Percentiles rank a stretch among this genome's conserved stretches.
Evolutionary conservation across 2,329 filamentous ascomycete species (phyloP).

Genomic region (Claviceps citrina): DNA sequence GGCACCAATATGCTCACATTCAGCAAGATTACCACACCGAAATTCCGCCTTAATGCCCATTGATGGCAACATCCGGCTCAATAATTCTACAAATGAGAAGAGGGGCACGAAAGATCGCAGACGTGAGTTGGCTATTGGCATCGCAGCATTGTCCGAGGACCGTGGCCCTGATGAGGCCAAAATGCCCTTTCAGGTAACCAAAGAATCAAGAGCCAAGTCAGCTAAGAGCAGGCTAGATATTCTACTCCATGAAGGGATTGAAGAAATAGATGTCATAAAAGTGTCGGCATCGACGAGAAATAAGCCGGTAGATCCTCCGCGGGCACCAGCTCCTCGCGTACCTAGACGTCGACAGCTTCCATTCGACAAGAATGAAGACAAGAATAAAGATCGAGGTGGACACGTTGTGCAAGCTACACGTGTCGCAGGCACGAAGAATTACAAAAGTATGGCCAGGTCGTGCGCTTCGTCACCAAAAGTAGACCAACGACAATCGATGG

Average conservation of each 20-base stretch:
- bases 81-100: conserved; percentile 12
- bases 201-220: conserved; percentile 1
- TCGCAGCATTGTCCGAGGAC: conserved; percentile 29
- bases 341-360: conserved; percentile 28
- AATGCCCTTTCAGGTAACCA: neutral
- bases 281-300: neutral
- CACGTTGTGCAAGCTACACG: conserved; percentile 1
- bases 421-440: neutral
- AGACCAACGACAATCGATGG: neutral
- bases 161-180: conserved; percentile 17
- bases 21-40: conserved; percentile 7
- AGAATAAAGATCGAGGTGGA: conserved; percentile 7
- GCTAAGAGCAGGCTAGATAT: conserved; percentile 17
- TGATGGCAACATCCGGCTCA: conserved; percentile 18
- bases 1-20: neutral
- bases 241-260: conserved; percentile 17
- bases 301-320: neutral
- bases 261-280: neutral
- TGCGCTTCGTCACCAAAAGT: neutral
- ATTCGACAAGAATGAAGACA: conserved; percentile 19
- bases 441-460: neutral
- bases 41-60: conserved; percentile 22
- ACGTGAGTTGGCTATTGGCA: neutral
- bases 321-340: conserved; percentile 14
- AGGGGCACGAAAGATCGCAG: conserved; percentile 4